Conservation (phyloP, 306 rosid genomes). For the Notholithocarpus densiflorus region DNA sequence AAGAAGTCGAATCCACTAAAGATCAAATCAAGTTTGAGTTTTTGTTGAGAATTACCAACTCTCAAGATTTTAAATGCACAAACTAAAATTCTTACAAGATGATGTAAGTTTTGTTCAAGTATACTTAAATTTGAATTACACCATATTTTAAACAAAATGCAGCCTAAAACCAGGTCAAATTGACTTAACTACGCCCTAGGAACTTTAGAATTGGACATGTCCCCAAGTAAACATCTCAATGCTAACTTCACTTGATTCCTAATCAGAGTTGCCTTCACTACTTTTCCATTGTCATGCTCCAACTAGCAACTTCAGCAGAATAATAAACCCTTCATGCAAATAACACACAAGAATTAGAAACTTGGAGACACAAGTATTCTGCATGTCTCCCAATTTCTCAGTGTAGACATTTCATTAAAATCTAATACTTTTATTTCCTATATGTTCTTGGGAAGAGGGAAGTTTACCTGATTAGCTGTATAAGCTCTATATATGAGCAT, state of each 20-base stretch:
- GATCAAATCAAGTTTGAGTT: no score
- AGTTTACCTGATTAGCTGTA: constrained; percentile 67
- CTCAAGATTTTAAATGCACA: no score
- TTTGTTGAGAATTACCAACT: no score
- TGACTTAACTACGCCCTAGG: no score
- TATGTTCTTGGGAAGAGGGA: neutral
- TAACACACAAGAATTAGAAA: neutral
- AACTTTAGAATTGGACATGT: neutral
- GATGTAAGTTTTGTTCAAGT: no score
- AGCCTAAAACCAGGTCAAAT: no score
- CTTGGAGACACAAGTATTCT: neutral
- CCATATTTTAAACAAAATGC: no score
- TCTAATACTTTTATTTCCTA: neutral
- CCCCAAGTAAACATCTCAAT: neutral
- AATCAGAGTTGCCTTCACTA: constrained; percentile 32
- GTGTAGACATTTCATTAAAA: neutral
- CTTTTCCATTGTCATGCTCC: constrained; percentile 21
- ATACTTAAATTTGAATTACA: no score
- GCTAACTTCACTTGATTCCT: constrained; percentile 43
- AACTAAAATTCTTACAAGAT: no score
- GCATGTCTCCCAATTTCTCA: neutral
- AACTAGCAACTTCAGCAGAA: neutral
- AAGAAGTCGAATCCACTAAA: no score
- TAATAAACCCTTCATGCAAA: neutral
- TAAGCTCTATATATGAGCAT: constrained; percentile 69